Evolutionary conservation across 345 rosid genomes (phyloP).

Genomic region (Arabidopsis arenosa): DNA sequence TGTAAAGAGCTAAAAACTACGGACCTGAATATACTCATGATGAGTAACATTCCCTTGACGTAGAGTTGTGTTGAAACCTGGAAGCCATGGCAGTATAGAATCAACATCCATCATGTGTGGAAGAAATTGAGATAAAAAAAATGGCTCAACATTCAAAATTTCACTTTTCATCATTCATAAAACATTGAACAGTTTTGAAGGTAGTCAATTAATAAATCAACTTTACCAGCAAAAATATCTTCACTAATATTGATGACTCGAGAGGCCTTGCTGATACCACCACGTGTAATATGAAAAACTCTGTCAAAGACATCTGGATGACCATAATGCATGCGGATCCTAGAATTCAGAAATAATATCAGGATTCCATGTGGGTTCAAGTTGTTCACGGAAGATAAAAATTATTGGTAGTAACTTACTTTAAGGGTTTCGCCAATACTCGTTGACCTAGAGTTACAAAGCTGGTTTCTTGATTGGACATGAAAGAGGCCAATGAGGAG

Average conservation of each 20-base stretch:
- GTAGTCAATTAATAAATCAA: conserved; percentile 13
- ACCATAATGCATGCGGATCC: conserved; percentile 99
- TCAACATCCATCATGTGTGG: conserved; percentile 7
- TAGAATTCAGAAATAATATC: conserved; percentile 38
- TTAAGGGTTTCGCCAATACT: conserved; percentile 90
- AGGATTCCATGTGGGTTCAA: conserved; percentile 17
- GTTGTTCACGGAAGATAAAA: conserved; percentile 15
- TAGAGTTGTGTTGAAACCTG: conserved; percentile 95
- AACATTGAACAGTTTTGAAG: conserved; percentile 11
- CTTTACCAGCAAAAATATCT: conserved; percentile 85
- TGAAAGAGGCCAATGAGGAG: conserved; percentile 92
- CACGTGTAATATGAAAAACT: conserved; percentile 96
- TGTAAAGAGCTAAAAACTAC: conserved; percentile 27
- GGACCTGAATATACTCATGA: conserved; percentile 97
- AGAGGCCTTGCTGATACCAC: conserved; percentile 99
- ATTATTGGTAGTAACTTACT: conserved; percentile 58
- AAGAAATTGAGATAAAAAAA: background rate
- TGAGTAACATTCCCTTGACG: conserved; percentile 99
- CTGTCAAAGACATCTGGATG: conserved; percentile 99
- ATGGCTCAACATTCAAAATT: conserved; percentile 8
- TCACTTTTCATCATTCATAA: conserved; percentile 16
- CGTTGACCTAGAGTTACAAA: conserved; percentile 98
- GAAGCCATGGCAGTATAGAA: conserved; percentile 19
- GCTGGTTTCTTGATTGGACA: conserved; percentile 96
- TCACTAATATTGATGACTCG: conserved; percentile 98